Evolutionary conservation across 2,329 filamentous ascomycete species (phyloP).

Genomic region (Aspergillus jensenii): DNA sequence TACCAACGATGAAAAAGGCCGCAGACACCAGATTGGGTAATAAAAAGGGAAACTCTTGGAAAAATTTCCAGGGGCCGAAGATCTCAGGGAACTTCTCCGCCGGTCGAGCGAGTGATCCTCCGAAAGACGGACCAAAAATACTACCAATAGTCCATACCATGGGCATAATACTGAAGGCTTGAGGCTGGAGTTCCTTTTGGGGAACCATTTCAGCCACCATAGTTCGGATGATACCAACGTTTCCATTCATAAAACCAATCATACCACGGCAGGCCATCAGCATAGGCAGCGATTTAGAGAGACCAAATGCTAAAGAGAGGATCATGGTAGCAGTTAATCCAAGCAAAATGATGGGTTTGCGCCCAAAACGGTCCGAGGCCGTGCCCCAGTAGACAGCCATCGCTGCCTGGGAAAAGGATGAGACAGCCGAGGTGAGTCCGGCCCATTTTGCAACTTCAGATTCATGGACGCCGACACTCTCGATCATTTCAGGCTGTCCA

Average conservation of each 20-base stretch:
- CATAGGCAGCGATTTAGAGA: conserved; percentile 76
- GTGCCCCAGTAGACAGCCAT: conserved; percentile 75
- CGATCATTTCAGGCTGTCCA: conserved; percentile 72
- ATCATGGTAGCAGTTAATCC: conserved; percentile 78
- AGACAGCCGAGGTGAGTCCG: conserved; percentile 70
- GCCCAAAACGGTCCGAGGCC: conserved; percentile 73
- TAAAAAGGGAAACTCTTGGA: conserved; percentile 76
- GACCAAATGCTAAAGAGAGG: conserved; percentile 77
- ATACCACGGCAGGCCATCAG: conserved; percentile 74
- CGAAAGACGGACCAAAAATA: conserved; percentile 84
- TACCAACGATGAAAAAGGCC: conserved; percentile 73
- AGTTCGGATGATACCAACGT: conserved; percentile 88
- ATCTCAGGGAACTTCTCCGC: conserved; percentile 69
- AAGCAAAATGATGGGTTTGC: conserved; percentile 76
- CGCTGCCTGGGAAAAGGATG: conserved; percentile 69
- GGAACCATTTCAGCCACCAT: conserved; percentile 93
- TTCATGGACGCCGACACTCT: conserved; percentile 67
- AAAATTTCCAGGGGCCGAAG: conserved; percentile 67
- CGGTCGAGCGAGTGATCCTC: conserved; percentile 81
- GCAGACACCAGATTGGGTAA: conserved; percentile 81
- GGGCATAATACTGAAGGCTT: conserved; percentile 91
- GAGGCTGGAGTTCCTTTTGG: conserved; percentile 79
- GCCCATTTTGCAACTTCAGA: conserved; percentile 77
- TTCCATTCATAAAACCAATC: conserved; percentile 84
- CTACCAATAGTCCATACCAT: conserved; percentile 84